A percentile compares a stretch with the other conserved stretches of the same genome.
Conservation (phyloP, 768 basidiomycete species). For the Agrocybe chaxingu region DNA sequence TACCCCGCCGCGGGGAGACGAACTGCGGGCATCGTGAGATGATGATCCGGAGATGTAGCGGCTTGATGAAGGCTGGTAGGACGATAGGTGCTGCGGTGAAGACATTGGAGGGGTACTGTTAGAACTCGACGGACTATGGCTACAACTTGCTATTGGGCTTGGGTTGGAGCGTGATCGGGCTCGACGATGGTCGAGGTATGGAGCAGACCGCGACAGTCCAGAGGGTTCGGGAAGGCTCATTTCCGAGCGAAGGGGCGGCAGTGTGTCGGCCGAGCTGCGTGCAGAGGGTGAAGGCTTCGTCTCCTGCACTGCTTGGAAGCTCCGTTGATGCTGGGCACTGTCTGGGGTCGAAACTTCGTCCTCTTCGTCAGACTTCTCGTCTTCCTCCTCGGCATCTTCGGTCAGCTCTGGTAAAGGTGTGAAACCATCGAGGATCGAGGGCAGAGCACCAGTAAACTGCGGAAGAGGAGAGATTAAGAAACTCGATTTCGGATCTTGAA, state of each 20-base stretch:
- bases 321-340: constrained; percentile 13
- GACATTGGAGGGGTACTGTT: constrained; percentile 14
- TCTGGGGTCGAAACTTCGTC: constrained; percentile 20
- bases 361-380: constrained; percentile 20
- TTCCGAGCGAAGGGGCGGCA: constrained; percentile 1
- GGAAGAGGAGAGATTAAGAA: constrained; percentile 42
- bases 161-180: constrained; percentile 29
- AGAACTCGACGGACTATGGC: constrained; percentile 14
- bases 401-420: constrained; percentile 34
- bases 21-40: constrained; percentile 9
- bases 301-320: constrained; percentile 3
- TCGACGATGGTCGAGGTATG: constrained; percentile 19
- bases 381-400: constrained; percentile 25
- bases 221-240: constrained; percentile 12
- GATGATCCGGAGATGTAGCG: neutral
- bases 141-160: constrained; percentile 19
- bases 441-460: constrained; percentile 32
- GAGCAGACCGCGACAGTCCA: constrained; percentile 18
- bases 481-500: constrained; percentile 29
- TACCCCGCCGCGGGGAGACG: constrained; percentile 1
- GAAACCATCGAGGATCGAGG: constrained; percentile 27
- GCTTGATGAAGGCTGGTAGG: neutral
- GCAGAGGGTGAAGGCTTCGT: constrained; percentile 8
- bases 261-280: neutral
- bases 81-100: constrained; percentile 8